Evolutionary conservation across 2,329 filamentous ascomycete species (phyloP), one percentile per base, ranked within the genome.

Genomic region (Aspergillus pseudonomiae): DNA sequence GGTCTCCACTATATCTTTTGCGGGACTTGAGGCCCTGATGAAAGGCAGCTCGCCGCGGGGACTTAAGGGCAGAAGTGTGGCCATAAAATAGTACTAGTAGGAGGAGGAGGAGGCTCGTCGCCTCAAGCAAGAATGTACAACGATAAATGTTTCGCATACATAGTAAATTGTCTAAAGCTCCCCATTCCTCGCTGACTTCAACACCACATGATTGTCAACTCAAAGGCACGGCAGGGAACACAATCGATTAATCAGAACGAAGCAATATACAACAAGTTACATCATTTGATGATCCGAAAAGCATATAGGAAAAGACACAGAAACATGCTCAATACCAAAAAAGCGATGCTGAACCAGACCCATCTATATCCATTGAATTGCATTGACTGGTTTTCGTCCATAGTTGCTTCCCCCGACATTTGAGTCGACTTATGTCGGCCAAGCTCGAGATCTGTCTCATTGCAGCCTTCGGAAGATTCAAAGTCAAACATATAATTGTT

Each of bases 291-390:
- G 11, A 72, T 67, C 36, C 63, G 63, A 50, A 73, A 70, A 21
- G 55, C 63, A 46, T 70, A 73, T 57, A 70, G 65, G 45, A 70
- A 73, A 12, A 70, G 66, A 62, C 67, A 70, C 2, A 70, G 57
- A 41, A 70, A 70, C 67, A 73, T 70, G 60, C 65, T 62, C 24
- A 68, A 30, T 12, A 70, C 53, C 28, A 70, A 58, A 28, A 72
- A 2, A 16, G 65, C 65, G 21, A 73, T 63, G 21, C 63, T 10
- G 30, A 69, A 68, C 65, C 57, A 72, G 19, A 73, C 60, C 65
- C 65, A 71, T 61, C 65, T 72, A 55, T 63, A 71, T 71, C 70
- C 67, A 73, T 69, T 62, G n/a, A 48, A 28, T 11, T 14, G n/a
- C 52, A 39, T 39, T 5, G 52, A 32, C 19, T 34, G 48, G 26